phyloP scores from a whole-genome alignment of 1,284 basidiomycete species.

The Marasmius fiardii region DNA sequence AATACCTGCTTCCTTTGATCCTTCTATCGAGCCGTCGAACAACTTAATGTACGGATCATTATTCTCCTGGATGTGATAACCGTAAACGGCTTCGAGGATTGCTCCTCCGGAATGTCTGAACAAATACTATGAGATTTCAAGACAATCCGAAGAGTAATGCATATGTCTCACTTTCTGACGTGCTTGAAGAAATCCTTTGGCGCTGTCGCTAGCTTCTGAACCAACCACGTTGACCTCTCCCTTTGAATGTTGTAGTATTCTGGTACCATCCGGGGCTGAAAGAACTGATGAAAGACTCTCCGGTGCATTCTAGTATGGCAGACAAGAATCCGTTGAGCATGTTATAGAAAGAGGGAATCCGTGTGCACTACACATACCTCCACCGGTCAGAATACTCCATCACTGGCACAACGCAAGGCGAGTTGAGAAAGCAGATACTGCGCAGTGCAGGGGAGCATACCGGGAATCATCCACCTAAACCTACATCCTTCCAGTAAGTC shows the following conservation, averaged over 20 bases:
- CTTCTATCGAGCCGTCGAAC: conserved; percentile 14
- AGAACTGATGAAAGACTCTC: conserved; percentile 20
- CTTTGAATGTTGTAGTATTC: conserved; percentile 15
- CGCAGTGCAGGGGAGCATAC: neutral
- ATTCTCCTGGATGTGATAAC: conserved; percentile 23
- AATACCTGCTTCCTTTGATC: conserved; percentile 4
- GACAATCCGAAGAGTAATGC: neutral
- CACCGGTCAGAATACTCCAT: conserved; percentile 26
- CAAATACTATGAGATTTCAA: neutral
- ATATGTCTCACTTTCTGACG: conserved; percentile 23
- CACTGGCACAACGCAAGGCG: neutral
- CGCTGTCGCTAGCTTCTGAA: conserved; percentile 16
- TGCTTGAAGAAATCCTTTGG: conserved; percentile 24
- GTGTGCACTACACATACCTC: too few relatives aligned
- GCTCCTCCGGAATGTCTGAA: conserved; percentile 21
- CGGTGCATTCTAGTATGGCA: conserved; percentile 17
- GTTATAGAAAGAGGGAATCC: too few relatives aligned
- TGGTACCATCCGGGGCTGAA: conserved; percentile 14
- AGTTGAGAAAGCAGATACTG: neutral
- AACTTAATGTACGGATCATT: conserved; percentile 25
- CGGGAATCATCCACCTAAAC: conserved; percentile 27
- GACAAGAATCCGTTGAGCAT: too few relatives aligned
- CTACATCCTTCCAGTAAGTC: too few relatives aligned
- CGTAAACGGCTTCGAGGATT: conserved; percentile 25
- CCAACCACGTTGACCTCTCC: conserved; percentile 13